phyloP scores from a whole-genome alignment of 176 grass and related monocot species.

The Thinopyrum elongatum region DNA sequence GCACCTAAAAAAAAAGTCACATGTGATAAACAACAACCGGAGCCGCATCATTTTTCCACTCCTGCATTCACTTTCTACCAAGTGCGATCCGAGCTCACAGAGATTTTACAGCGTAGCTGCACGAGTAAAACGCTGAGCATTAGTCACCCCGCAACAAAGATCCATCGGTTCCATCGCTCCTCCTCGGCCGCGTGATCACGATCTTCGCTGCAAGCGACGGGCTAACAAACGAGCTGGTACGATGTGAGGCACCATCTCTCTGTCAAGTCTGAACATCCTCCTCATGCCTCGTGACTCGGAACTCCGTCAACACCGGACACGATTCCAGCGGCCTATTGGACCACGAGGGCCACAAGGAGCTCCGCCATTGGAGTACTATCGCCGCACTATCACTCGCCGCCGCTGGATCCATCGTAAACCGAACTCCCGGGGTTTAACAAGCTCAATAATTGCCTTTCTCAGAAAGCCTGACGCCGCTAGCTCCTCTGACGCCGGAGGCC shows the following conservation, averaged over 20 bases:
- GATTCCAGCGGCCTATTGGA: neutral
- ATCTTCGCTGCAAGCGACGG: neutral
- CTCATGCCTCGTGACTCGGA: conserved; percentile 11
- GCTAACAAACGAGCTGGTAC: neutral
- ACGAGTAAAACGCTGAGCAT: conserved; percentile 3
- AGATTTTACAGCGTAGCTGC: neutral
- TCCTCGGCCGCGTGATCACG: neutral
- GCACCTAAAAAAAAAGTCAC: neutral
- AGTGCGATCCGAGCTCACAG: conserved; percentile 14
- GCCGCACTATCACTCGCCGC: neutral
- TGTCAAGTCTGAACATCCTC: neutral
- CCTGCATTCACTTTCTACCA: neutral
- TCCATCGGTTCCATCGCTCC: neutral
- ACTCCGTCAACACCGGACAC: neutral
- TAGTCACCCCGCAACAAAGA: neutral
- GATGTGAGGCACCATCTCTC: neutral
- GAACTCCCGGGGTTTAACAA: conserved; percentile 23
- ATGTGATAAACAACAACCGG: neutral
- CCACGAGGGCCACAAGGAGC: neutral
- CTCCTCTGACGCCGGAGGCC: conserved; percentile 34
- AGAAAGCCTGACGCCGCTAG: neutral
- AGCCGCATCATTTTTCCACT: neutral
- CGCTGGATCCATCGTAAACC: neutral
- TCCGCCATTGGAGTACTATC: neutral
- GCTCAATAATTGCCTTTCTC: conserved; percentile 36